phyloP scores from a whole-genome alignment of 768 basidiomycete genomes.

The Mrakia blollopis region DNA sequence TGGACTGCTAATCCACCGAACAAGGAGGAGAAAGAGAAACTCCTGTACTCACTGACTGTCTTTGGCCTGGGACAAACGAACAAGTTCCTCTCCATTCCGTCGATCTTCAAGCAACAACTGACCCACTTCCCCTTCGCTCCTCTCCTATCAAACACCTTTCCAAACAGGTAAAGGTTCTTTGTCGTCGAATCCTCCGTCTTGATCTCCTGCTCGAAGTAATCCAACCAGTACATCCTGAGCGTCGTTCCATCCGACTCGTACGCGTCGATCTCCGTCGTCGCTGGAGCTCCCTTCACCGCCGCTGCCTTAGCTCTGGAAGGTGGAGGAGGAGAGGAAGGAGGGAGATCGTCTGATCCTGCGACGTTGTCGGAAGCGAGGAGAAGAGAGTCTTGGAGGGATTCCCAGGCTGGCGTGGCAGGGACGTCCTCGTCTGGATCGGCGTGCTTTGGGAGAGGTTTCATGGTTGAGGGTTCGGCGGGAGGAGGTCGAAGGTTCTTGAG shows the following conservation, averaged over 20 bases:
- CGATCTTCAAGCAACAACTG: constrained; percentile 80
- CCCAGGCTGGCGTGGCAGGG: constrained; percentile 22
- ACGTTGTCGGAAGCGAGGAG: constrained; percentile 14
- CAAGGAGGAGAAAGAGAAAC: background rate
- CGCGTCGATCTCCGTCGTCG: constrained; percentile 33
- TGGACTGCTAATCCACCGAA: background rate
- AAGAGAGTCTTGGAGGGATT: constrained; percentile 22
- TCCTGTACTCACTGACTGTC: constrained; percentile 50
- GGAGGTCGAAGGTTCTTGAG: constrained; percentile 1
- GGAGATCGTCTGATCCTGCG: constrained; percentile 22
- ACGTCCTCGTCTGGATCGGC: constrained; percentile 13
- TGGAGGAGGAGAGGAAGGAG: constrained; percentile 27
- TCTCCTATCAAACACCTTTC: constrained; percentile 78
- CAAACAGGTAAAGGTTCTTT: constrained; percentile 70
- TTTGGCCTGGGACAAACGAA: constrained; percentile 76
- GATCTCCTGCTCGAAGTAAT: constrained; percentile 77
- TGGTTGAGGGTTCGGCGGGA: background rate
- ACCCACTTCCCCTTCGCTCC: constrained; percentile 51
- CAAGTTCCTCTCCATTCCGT: constrained; percentile 81
- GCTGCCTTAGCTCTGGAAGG: constrained; percentile 6
- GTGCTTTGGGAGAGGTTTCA: constrained; percentile 13
- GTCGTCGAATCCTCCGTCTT: constrained; percentile 11
- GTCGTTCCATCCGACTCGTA: constrained; percentile 45
- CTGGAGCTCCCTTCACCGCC: constrained; percentile 27
- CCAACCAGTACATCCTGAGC: constrained; percentile 90